A percentile compares a stretch with the other conserved stretches of the same genome.
phyloP scores from a whole-genome alignment of 495 filamentous ascomycete genomes.

The Lepraria neglecta region DNA sequence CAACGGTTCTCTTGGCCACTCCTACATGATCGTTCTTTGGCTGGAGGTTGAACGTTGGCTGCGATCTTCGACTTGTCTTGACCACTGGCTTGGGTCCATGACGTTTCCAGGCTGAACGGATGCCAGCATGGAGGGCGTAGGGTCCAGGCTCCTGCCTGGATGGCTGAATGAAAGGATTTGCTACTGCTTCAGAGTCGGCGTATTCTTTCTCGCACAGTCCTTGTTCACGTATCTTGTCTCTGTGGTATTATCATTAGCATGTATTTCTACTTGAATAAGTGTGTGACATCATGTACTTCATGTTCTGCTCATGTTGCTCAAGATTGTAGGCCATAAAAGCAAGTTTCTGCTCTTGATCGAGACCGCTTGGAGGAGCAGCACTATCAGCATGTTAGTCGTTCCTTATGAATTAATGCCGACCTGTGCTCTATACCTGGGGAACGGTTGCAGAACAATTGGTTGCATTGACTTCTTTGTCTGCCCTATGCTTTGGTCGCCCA shows the following conservation, averaged over 20 bases:
- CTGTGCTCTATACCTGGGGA: constrained; percentile 7
- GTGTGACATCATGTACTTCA: neutral
- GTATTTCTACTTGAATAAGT: neutral
- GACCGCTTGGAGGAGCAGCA: neutral
- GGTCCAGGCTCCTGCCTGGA: constrained; percentile 4
- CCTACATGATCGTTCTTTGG: constrained; percentile 5
- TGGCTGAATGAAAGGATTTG: neutral
- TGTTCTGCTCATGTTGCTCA: constrained; percentile 14
- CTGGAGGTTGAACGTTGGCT: constrained; percentile 8
- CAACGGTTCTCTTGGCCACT: constrained; percentile 10
- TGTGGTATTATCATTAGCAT: neutral
- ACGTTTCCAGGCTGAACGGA: constrained; percentile 14
- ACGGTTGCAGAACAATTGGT: constrained; percentile 1
- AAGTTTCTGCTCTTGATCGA: constrained; percentile 7
- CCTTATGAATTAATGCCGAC: neutral
- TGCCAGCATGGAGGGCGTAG: constrained; percentile 7
- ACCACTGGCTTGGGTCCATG: constrained; percentile 15
- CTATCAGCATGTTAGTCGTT: neutral
- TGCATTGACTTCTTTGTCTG: neutral
- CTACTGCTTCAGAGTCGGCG: constrained; percentile 4
- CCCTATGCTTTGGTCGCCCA: neutral
- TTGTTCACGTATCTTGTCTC: constrained; percentile 15
- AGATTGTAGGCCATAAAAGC: constrained; percentile 2
- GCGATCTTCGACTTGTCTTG: constrained; percentile 11
- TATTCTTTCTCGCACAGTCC: constrained; percentile 10